phyloP scores from a whole-genome alignment of 352 stramenopile species.

The Peronospora farinosa region DNA sequence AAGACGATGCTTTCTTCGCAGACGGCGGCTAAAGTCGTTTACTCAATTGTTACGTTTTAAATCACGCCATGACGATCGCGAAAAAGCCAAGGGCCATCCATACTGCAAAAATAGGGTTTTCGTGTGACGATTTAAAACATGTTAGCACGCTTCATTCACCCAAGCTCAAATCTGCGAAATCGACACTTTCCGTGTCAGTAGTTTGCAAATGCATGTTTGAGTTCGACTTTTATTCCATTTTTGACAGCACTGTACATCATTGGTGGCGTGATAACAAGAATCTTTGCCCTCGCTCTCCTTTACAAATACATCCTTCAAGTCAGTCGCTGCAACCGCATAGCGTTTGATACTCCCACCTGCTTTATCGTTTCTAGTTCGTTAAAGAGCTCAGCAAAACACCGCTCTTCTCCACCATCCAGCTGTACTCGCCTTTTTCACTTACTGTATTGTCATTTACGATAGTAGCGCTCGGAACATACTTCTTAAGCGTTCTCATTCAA shows the following conservation, averaged over 20 bases:
- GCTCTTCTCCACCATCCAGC: constrained; percentile 85
- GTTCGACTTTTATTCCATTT: constrained; percentile 11
- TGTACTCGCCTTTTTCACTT: constrained; percentile 89
- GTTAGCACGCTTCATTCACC: constrained; percentile 45
- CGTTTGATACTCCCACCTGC: constrained; percentile 62
- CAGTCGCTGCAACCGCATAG: constrained; percentile 96
- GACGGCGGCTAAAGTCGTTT: constrained; percentile 38
- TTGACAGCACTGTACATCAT: constrained; percentile 23
- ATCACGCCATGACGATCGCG: constrained; percentile 42
- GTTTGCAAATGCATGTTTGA: constrained; percentile 12
- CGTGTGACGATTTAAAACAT: constrained; percentile 50
- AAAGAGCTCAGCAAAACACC: constrained; percentile 89
- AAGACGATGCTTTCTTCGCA: constrained; percentile 37
- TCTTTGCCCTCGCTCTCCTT: constrained; percentile 84
- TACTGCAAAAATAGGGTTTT: constrained; percentile 60
- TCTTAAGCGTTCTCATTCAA: constrained; percentile 78
- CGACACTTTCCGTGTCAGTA: constrained; percentile 23
- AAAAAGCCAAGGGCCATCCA: constrained; percentile 65
- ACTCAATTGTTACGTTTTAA: constrained; percentile 45
- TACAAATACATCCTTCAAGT: constrained; percentile 98
- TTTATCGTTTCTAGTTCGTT: constrained; percentile 77
- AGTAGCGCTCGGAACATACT: constrained; percentile 65
- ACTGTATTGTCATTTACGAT: constrained; percentile 60
- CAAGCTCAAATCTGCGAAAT: constrained; percentile 45
- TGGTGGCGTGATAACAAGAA: constrained; percentile 64